Base-by-base conservation (phyloP, 148 eudicot species). In the Camellia granthamiana region DNA sequence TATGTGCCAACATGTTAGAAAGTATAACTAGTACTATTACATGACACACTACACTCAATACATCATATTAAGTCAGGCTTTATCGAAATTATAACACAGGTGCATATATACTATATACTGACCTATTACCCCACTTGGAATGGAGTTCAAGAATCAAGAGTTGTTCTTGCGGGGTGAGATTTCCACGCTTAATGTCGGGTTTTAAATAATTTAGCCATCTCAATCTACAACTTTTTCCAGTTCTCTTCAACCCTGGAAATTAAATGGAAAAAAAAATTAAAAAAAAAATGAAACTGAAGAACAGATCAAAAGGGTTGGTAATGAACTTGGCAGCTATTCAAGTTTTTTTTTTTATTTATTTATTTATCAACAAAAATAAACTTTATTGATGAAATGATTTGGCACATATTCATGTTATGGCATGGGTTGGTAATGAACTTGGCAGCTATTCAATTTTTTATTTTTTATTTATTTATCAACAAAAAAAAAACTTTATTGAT, bases 121-220 rank as follows among this genome's bases (percentile, higher is more conserved):
- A 93, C 98, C 92, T 92, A 81, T 94, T 94, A 21, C 98, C 98
- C 91, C 86, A 94, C 82, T 87, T 91, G 77, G 98, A 90, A 79
- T 94, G 98, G 63, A 94, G 94, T 79, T 94, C 97, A 82, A 94
- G 94, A 69, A 94, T 94, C 78, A 85, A 43, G 8, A 94, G 80
- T 51, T 94, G 98, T 77, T 94, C 98, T 66, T 94, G 92, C 49
- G 91, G 90, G 38, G 87, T 88, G 75, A 94, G 93, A 76, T 92
- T 91, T 38, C 98, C 98, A 11, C 93, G 90, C 85, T 90, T 94
- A 68, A 90, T 87, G 68, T 88, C 98, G 0, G 97, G 98, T 86
- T 92, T 94, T 59, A 94, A 83, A 82, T 94, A 94, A 84, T 94
- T 94, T 16, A 92, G 74, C 98, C 98, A 94, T 78, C 98, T 86